phyloP scores from a whole-genome alignment of 352 stramenopile genomes.

The Phytophthora colocasiae region DNA sequence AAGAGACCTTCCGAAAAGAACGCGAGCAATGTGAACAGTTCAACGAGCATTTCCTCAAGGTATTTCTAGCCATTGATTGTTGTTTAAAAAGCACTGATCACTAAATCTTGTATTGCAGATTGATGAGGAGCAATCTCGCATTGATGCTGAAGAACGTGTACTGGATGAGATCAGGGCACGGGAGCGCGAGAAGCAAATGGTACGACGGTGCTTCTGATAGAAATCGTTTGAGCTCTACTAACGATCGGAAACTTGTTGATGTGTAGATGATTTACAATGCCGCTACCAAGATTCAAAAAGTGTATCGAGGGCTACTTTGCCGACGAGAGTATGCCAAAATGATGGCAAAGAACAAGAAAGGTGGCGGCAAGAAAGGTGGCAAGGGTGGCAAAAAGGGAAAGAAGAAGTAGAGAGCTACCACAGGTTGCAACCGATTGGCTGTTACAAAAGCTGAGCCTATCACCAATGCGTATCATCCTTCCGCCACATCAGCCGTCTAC shows the following conservation, averaged over 20 bases:
- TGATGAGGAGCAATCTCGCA: slow-evolving; percentile 87
- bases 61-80: slow-evolving; percentile 10
- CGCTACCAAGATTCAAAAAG: slow-evolving; percentile 82
- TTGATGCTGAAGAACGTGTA: slow-evolving; percentile 80
- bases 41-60: slow-evolving; percentile 87
- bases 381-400: slow-evolving; percentile 52
- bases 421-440: slow-evolving; percentile 8
- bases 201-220: slow-evolving; percentile 24
- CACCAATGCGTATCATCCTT: slow-evolving; percentile 11
- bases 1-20: slow-evolving; percentile 56
- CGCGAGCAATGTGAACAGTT: slow-evolving; percentile 69
- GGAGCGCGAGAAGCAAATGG: slow-evolving; percentile 80
- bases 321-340: slow-evolving; percentile 80
- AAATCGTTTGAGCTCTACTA: no score
- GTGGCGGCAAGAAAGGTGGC: slow-evolving; percentile 56
- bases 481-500: slow-evolving; percentile 6
- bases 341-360: slow-evolving; percentile 87
- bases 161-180: slow-evolving; percentile 72
- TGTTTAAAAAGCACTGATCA: not conserved
- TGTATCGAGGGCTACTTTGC: slow-evolving; percentile 73
- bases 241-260: not conserved
- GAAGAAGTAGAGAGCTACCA: slow-evolving; percentile 26
- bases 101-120: slow-evolving; percentile 42
- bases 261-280: slow-evolving; percentile 71
- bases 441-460: slow-evolving; percentile 11